phyloP scores from a whole-genome alignment of 305 asterid genomes.

The Coffea humblotiana region DNA sequence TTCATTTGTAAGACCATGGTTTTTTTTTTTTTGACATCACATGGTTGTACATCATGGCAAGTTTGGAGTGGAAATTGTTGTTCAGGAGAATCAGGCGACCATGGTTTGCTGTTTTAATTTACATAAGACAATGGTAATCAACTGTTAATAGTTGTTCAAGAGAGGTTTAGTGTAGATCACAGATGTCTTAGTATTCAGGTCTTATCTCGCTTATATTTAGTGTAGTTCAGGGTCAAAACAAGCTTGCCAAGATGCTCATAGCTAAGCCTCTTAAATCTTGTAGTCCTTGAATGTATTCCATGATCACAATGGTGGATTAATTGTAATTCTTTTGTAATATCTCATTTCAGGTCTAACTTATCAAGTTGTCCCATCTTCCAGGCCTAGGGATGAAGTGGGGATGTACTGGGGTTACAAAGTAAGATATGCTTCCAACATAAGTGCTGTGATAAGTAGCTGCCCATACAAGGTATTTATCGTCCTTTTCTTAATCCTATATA shows the following conservation, averaged over 20 bases:
- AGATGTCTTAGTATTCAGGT: neutral
- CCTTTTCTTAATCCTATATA: neutral
- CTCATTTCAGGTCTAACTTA: conserved; percentile 53
- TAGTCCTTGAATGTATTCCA: neutral
- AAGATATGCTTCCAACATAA: conserved; percentile 82
- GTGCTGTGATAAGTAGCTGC: conserved; percentile 72
- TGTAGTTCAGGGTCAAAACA: neutral
- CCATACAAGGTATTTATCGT: conserved; percentile 60
- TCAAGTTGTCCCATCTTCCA: conserved; percentile 76
- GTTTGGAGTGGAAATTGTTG: neutral
- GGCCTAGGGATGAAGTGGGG: conserved; percentile 70
- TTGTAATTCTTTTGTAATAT: conserved; percentile 9
- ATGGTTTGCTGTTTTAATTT: too few relatives aligned
- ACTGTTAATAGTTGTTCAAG: neutral
- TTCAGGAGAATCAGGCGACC: too few relatives aligned
- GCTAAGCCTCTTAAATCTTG: neutral
- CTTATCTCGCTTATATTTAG: neutral
- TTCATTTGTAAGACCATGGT: neutral
- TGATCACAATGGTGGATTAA: neutral
- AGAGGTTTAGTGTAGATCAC: neutral
- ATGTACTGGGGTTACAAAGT: conserved; percentile 95
- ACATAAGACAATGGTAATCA: too few relatives aligned
- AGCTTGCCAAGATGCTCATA: neutral
- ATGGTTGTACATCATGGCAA: neutral
- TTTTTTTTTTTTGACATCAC: neutral